Percentiles rank a stretch among this genome's conserved stretches.
These are phyloP conservation scores for Hanseniaspora hatyaiensis DNA, from an alignment of 805 yeast genomes.

Conservation along the genomic window DNA sequence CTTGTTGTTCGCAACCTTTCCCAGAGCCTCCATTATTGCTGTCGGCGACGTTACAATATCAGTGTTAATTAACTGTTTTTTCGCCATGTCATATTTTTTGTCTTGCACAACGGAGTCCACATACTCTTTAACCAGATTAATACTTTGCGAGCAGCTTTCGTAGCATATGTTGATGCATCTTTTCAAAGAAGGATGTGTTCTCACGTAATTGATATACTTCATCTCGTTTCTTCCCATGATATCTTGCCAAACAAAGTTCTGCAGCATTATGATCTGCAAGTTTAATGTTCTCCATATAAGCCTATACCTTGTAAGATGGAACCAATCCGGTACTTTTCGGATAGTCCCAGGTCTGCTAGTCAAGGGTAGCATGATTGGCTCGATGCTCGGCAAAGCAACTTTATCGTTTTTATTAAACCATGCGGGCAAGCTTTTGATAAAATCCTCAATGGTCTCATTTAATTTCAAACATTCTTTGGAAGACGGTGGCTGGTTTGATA, in stretches of 20 bases:
- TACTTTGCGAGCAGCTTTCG: constrained; percentile 42
- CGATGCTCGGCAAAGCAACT: constrained; percentile 1
- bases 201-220: constrained; percentile 26
- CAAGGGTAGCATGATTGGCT: not conserved
- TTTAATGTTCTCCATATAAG: constrained; percentile 50
- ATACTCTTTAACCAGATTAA: constrained; percentile 38
- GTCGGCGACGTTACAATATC: constrained; percentile 3
- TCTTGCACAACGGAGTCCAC: constrained; percentile 17
- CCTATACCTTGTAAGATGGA: constrained; percentile 41
- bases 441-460: constrained; percentile 35
- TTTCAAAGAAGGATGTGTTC: constrained; percentile 34
- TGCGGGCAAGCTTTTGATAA: constrained; percentile 35
- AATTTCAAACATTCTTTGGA: constrained; percentile 38
- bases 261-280: constrained; percentile 42
- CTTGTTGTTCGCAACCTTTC: not conserved
- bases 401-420: constrained; percentile 36
- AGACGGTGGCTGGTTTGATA: constrained; percentile 37
- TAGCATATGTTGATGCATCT: constrained; percentile 42
- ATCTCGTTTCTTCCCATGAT: constrained; percentile 33
- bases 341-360: constrained; percentile 12
- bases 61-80: not conserved
- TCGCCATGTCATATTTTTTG: constrained; percentile 3
- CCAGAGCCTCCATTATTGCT: constrained; percentile 1
- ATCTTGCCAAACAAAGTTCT: constrained; percentile 48
- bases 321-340: constrained; percentile 36